Percentiles rank a stretch among this genome's conserved stretches.
Conservation (phyloP, 306 rosid species). For the Canavalia ensiformis region DNA sequence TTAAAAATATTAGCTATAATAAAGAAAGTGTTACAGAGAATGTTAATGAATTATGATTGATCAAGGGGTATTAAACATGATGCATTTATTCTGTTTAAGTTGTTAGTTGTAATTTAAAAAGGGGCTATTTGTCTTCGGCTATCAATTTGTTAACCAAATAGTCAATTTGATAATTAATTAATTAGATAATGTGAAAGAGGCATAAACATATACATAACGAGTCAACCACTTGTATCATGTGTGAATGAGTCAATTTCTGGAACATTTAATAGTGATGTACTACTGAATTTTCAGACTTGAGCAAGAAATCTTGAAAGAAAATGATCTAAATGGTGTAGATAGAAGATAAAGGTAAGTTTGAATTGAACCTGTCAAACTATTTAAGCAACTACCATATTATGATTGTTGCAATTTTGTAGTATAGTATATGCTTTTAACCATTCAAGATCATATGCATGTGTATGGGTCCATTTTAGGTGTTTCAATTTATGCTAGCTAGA, state of each 20-base stretch:
- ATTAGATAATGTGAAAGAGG: neutral
- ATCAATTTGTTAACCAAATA: neutral
- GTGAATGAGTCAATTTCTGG: constrained; percentile 45
- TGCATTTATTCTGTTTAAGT: neutral
- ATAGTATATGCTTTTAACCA: neutral
- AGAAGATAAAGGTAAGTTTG: constrained; percentile 20
- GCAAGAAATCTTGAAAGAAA: constrained; percentile 25
- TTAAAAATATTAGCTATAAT: too few species aligned
- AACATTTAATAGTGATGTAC: neutral
- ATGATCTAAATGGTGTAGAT: neutral
- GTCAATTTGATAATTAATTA: neutral
- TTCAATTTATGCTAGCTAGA: neutral
- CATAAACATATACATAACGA: too few species aligned
- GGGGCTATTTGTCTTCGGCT: neutral
- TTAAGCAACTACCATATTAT: neutral
- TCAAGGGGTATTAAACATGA: too few species aligned
- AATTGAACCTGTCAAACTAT: constrained; percentile 44
- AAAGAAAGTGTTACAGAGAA: too few species aligned
- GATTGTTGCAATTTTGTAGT: neutral
- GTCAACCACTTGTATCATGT: constrained; percentile 18
- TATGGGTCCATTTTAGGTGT: neutral
- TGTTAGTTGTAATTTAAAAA: neutral
- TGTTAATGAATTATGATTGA: too few species aligned
- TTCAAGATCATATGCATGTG: neutral
- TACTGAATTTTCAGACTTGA: constrained; percentile 44